These are phyloP conservation scores for Xanthoconium separans DNA, from an alignment of 1,284 basidiomycete genomes.

Conservation along the genomic window DNA sequence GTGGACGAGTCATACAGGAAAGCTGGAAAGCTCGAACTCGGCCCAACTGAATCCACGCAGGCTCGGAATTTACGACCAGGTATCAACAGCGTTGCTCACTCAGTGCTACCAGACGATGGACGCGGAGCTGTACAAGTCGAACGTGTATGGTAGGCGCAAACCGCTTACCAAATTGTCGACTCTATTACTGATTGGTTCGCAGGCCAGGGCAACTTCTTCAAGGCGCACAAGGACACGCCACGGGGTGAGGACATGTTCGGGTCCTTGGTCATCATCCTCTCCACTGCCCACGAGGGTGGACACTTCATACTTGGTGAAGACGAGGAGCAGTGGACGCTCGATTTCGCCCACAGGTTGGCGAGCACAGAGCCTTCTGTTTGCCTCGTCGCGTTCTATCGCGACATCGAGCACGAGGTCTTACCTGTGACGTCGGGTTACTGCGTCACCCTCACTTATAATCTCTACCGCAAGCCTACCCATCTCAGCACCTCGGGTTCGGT, in stretches of 20 bases:
- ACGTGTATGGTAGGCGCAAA: too few species aligned
- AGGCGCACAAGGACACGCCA: slow-evolving; percentile 34
- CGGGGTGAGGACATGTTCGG: slow-evolving; percentile 32
- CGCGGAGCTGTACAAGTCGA: too few species aligned
- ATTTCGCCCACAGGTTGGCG: slow-evolving; percentile 14
- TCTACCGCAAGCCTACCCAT: slow-evolving; percentile 24
- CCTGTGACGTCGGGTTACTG: slow-evolving; percentile 25
- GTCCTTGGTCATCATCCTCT: slow-evolving; percentile 42
- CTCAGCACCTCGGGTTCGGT: neutral
- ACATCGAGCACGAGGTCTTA: slow-evolving; percentile 41
- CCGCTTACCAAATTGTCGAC: too few species aligned
- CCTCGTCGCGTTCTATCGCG: slow-evolving; percentile 38
- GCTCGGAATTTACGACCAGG: too few species aligned
- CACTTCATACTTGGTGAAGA: slow-evolving; percentile 33
- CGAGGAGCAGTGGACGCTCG: slow-evolving; percentile 30
- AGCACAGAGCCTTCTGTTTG: too few species aligned
- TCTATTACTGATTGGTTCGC: too few species aligned
- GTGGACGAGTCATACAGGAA: too few species aligned
- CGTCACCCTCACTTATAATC: slow-evolving; percentile 37
- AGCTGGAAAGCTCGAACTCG: too few species aligned
- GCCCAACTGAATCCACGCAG: too few species aligned
- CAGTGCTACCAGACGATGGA: too few species aligned
- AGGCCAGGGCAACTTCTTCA: slow-evolving; percentile 23
- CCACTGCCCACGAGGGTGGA: slow-evolving; percentile 39
- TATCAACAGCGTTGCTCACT: too few species aligned